These are phyloP conservation scores for Isatis tinctoria DNA, from an alignment of 345 rosid genomes.

Conservation along the genomic window DNA sequence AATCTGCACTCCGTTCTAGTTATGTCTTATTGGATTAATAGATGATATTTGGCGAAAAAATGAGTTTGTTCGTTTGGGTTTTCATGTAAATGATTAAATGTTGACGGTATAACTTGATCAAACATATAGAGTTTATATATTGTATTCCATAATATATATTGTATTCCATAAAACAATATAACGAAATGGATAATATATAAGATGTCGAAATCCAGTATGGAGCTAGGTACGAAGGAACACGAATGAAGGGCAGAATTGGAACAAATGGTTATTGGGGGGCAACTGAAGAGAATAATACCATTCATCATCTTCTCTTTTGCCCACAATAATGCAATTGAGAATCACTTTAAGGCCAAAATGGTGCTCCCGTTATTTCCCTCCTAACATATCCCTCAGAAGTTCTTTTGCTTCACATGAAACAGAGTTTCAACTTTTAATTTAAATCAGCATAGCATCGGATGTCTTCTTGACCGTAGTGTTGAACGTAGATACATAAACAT, in stretches of 20 bases:
- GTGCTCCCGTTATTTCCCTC: constrained; percentile 30
- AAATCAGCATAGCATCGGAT: background rate
- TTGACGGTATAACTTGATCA: background rate
- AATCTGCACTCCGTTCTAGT: too few species aligned
- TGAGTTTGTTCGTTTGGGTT: background rate
- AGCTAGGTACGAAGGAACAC: constrained; percentile 20
- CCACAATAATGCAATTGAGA: constrained; percentile 49
- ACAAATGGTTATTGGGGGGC: constrained; percentile 25
- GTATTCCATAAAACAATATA: background rate
- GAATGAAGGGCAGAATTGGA: constrained; percentile 19
- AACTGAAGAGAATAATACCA: constrained; percentile 38
- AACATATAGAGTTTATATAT: background rate
- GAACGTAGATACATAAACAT: background rate
- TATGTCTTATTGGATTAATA: too few species aligned
- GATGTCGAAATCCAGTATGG: constrained; percentile 13
- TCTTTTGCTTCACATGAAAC: constrained; percentile 22
- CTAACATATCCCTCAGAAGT: background rate
- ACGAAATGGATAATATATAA: constrained; percentile 3
- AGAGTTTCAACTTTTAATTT: background rate
- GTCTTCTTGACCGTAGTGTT: constrained; percentile 2
- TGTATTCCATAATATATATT: too few species aligned
- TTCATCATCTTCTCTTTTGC: constrained; percentile 36
- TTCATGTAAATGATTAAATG: background rate
- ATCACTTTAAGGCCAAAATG: constrained; percentile 36
- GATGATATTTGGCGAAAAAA: background rate